phyloP scores from a whole-genome alignment of 2,329 filamentous ascomycete genomes.

The Xylariaceae sp. region DNA sequence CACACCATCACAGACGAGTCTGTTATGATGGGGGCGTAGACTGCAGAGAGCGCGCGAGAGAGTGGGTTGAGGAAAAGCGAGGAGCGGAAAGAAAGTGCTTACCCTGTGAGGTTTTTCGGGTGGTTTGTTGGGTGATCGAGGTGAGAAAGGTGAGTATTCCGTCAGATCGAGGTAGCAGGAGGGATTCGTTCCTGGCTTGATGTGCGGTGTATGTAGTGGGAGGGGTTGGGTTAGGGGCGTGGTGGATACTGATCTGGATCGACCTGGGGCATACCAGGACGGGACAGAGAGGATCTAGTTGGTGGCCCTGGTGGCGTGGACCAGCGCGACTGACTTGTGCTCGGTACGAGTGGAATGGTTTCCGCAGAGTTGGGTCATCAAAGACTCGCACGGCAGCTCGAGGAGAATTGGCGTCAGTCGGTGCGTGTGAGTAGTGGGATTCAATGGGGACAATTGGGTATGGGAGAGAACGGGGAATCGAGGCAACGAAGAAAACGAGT shows the following conservation, averaged over 20 bases:
- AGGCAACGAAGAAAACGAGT: neutral
- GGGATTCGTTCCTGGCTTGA: neutral
- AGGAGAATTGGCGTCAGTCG: neutral
- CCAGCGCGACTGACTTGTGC: neutral
- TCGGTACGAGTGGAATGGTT: neutral
- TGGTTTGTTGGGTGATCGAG: neutral
- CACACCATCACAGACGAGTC: no score
- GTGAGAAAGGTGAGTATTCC: constrained; percentile 4
- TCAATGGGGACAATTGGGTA: neutral
- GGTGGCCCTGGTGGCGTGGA: neutral
- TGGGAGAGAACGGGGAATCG: neutral
- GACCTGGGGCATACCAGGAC: neutral
- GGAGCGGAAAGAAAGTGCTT: no score
- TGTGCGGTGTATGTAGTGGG: neutral
- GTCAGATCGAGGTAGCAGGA: neutral
- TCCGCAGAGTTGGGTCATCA: neutral
- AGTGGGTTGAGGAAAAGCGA: no score
- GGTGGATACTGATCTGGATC: neutral
- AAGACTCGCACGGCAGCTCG: neutral
- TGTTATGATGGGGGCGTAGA: no score
- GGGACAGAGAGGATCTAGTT: neutral
- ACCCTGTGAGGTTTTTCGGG: no score
- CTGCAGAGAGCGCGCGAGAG: no score
- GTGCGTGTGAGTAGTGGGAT: neutral
- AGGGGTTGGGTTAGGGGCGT: constrained; percentile 1